phyloP scores from a whole-genome alignment of 352 stramenopile genomes.

The Phytophthora sansomeana region DNA sequence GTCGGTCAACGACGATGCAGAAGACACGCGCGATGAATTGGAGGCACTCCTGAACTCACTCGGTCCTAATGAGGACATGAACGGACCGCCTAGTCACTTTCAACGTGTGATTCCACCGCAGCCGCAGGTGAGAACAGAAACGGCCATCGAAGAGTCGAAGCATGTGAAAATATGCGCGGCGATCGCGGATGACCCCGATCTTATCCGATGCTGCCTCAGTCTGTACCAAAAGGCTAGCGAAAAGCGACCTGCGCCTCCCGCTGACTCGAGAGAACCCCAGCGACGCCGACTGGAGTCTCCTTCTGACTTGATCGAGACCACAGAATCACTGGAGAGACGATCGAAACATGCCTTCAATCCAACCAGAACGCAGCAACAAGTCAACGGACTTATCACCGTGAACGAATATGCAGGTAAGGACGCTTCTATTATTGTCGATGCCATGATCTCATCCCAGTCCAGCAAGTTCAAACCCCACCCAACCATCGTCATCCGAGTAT shows the following conservation, averaged over 20 bases:
- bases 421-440: constrained; percentile 1
- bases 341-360: constrained; percentile 9
- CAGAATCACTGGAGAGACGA: neutral
- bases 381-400: neutral
- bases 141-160: too few species aligned
- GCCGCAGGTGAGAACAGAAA: too few species aligned
- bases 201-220: neutral
- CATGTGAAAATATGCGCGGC: neutral
- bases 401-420: constrained; percentile 16
- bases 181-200: neutral
- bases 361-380: neutral
- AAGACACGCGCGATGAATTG: too few species aligned
- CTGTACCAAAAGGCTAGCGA: neutral
- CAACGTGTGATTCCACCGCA: too few species aligned
- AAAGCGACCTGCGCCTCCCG: neutral
- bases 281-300: neutral
- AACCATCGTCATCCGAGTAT: constrained; percentile 7
- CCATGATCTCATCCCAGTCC: constrained; percentile 22
- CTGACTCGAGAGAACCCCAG: neutral
- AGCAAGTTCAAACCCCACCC: constrained; percentile 28
- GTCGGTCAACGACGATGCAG: neutral
- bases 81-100: too few species aligned
- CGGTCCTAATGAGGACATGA: too few species aligned
- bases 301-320: constrained; percentile 2
- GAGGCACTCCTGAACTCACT: constrained; percentile 2